Conservation (phyloP, 768 basidiomycete genomes). For the Xanthoconium purpureum region DNA sequence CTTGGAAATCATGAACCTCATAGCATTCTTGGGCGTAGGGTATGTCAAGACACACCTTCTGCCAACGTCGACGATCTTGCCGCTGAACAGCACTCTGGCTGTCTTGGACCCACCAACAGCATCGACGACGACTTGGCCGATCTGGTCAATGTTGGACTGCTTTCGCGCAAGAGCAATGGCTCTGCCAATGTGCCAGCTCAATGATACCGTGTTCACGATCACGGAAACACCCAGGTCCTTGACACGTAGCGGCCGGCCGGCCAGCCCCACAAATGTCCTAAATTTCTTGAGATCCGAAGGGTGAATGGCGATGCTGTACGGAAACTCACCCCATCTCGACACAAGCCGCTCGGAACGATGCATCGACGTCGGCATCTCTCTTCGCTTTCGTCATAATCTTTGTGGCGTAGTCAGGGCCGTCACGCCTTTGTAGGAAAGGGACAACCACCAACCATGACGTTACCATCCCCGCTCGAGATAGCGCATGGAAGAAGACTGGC, state of each 20-base stretch:
- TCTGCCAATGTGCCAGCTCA: conserved; percentile 62
- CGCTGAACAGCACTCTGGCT: conserved; percentile 48
- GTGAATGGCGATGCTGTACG: background rate
- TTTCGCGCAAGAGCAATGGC: conserved; percentile 53
- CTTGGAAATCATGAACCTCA: conserved; percentile 5
- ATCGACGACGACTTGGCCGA: conserved; percentile 35
- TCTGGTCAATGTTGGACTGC: conserved; percentile 40
- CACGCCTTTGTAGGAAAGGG: background rate
- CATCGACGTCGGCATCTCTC: conserved; percentile 42
- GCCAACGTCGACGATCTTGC: conserved; percentile 56
- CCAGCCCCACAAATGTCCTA: conserved; percentile 44
- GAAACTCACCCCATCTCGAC: conserved; percentile 46
- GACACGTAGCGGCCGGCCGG: conserved; percentile 39
- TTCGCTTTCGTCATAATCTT: conserved; percentile 44
- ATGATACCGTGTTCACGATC: conserved; percentile 51
- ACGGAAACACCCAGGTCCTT: conserved; percentile 38
- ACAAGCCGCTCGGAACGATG: conserved; percentile 44
- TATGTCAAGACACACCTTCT: conserved; percentile 24
- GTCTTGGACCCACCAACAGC: conserved; percentile 34
- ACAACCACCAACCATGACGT: conserved; percentile 26
- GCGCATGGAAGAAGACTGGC: conserved; percentile 31
- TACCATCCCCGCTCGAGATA: conserved; percentile 39
- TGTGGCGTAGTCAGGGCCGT: conserved; percentile 13
- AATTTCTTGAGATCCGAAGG: background rate
- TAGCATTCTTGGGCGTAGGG: background rate